A percentile compares a stretch with the other conserved stretches of the same genome.
phyloP scores from a whole-genome alignment of 345 rosid species.

The Brassica juncea region DNA sequence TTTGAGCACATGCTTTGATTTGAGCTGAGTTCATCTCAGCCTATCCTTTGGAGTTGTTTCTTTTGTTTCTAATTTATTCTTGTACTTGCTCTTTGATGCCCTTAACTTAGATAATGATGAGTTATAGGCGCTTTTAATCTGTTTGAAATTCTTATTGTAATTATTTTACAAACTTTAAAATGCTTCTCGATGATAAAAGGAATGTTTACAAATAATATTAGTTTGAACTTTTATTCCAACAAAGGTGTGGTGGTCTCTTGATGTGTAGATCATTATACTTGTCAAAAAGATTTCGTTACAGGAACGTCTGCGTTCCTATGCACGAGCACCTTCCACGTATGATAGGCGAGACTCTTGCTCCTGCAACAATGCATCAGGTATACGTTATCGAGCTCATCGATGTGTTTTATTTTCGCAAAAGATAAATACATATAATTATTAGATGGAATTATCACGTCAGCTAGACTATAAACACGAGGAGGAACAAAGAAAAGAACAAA shows the following conservation, averaged over 20 bases:
- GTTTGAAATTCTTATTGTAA: constrained; percentile 31
- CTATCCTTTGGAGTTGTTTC: constrained; percentile 16
- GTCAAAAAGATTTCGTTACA: constrained; percentile 36
- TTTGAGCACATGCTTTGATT: constrained; percentile 73
- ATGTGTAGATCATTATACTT: background rate
- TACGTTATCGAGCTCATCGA: no score
- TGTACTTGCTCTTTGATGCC: constrained; percentile 12
- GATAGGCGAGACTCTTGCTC: constrained; percentile 62
- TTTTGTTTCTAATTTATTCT: constrained; percentile 3
- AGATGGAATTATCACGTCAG: background rate
- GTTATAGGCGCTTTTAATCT: constrained; percentile 31
- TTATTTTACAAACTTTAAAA: constrained; percentile 22
- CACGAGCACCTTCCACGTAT: constrained; percentile 78
- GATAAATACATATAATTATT: background rate
- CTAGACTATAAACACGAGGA: background rate
- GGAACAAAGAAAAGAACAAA: background rate
- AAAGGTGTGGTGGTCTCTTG: constrained; percentile 3
- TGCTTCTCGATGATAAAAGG: background rate
- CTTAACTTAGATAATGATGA: constrained; percentile 10
- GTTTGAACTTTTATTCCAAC: constrained; percentile 16
- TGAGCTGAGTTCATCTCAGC: constrained; percentile 40
- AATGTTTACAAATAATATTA: background rate
- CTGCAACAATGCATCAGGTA: no score
- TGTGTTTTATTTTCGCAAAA: background rate
- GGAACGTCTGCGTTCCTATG: constrained; percentile 57